phyloP scores from a whole-genome alignment of 805 yeast genomes.

The Candida broadrunensis region DNA sequence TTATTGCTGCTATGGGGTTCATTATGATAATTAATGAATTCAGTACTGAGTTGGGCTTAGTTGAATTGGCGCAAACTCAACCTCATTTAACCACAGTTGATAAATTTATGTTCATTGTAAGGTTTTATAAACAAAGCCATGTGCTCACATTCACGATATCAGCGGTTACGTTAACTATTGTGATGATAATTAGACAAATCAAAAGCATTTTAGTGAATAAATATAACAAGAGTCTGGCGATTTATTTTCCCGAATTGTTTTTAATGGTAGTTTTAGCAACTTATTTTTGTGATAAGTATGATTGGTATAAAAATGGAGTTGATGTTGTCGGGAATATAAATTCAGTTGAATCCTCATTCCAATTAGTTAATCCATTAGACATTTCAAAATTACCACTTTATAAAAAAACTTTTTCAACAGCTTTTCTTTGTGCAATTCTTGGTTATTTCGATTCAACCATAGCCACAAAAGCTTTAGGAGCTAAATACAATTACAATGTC shows the following conservation, averaged over 20 bases:
- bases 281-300: constrained; percentile 17
- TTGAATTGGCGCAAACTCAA: constrained; percentile 12
- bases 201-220: constrained; percentile 16
- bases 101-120: constrained; percentile 14
- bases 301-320: constrained; percentile 26
- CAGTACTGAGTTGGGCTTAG: constrained; percentile 47
- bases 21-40: constrained; percentile 63
- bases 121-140: constrained; percentile 10
- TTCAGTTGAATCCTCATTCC: background rate
- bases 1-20: constrained; percentile 80
- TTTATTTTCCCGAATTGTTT: constrained; percentile 30
- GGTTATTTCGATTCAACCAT: constrained; percentile 36
- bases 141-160: constrained; percentile 16
- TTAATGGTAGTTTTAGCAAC: constrained; percentile 30
- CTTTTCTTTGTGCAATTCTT: constrained; percentile 29
- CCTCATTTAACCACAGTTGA: constrained; percentile 22
- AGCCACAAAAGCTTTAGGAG: constrained; percentile 29
- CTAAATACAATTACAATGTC: constrained; percentile 28
- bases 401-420: constrained; percentile 23
- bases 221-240: constrained; percentile 13
- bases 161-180: constrained; percentile 16
- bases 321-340: constrained; percentile 25
- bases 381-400: constrained; percentile 15
- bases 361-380: constrained; percentile 20
- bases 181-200: constrained; percentile 16